Percentiles rank a stretch among this genome's conserved stretches.
Evolutionary conservation across 257 asterid genomes (phyloP).

Genomic region (Primulina tabacum): DNA sequence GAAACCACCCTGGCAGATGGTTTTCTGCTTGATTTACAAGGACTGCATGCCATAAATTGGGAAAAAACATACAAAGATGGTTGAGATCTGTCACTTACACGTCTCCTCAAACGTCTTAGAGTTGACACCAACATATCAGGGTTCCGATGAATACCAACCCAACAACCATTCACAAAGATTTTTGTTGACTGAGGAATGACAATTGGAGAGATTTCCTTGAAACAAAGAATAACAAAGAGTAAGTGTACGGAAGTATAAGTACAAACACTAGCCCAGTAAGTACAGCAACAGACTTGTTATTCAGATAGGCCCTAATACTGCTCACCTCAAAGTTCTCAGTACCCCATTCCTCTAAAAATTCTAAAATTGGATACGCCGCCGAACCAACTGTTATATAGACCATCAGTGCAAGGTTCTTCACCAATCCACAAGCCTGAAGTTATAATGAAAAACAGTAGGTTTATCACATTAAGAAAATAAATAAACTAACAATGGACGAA

Average conservation of each 20-base stretch:
- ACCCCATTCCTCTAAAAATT: conserved; percentile 98
- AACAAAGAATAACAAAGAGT: conserved; percentile 5
- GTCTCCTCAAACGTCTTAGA: conserved; percentile 78
- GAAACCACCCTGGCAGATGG: background rate
- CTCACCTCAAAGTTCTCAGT: conserved; percentile 96
- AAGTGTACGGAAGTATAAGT: background rate
- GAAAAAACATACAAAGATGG: background rate
- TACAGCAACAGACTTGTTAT: conserved; percentile 20
- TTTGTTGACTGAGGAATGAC: conserved; percentile 94
- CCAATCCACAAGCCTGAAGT: conserved; percentile 88
- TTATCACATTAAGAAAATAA: conserved; percentile 3
- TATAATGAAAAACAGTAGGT: conserved; percentile 15
- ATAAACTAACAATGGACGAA: background rate
- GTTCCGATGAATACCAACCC: conserved; percentile 98
- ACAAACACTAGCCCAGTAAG: conserved; percentile 15
- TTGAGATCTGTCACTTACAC: conserved; percentile 45
- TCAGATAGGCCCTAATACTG: conserved; percentile 6
- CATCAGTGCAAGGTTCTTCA: conserved; percentile 98
- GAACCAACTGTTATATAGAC: conserved; percentile 98
- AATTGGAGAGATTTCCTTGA: conserved; percentile 94
- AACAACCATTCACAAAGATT: conserved; percentile 92
- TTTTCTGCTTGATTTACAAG: conserved; percentile 4
- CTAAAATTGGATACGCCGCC: conserved; percentile 94
- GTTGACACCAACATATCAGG: conserved; percentile 98
- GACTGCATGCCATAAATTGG: conserved; percentile 1